Evolutionary conservation across 2,329 filamentous ascomycete species (phyloP), one percentile per base, ranked within the genome.

Genomic region (Sphaerulina populicola): DNA sequence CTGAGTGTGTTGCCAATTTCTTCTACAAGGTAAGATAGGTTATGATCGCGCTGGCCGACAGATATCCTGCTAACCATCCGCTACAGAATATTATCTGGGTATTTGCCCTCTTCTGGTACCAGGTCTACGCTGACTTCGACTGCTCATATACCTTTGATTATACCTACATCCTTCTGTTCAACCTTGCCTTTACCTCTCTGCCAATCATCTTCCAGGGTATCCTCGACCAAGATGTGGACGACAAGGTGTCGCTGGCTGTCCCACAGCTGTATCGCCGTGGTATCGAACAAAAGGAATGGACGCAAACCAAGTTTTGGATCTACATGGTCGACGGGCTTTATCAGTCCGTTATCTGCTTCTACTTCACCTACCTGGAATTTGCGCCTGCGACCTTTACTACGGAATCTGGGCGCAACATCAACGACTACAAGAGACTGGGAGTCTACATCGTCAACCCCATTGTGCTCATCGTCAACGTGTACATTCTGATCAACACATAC

Each of bases 131-230:
- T 75, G 85, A 94, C 71, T 96, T 94, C 68, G 93, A 98, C 72
- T 89, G 91, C 69, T 91, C 91, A 41, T 97, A 96, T 67, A 81
- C 96, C 47, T 96, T 94, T 73, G 93, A 98, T 69, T 96, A 95
- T 74, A 94, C 88, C 36, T 98, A 97, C 72, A 95, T 98, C 63
- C 77, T 97, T 57, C 79, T 97, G 66, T 95, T 94, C 77, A 97
- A 97, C 72, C 75, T 98, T 68, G 86, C 90, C 52, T 98, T 98
- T 71, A 98, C 93, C 5, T 98, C 93, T 12, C 72, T 98, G 15
- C 89, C 93, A 2, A 87, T 97, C 55, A 90, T 93, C 60, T 81
- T 98, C 60, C 94, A 97, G 82, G 93, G 93, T 71, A 86, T 98
- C 38, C 77, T 98, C 57, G 93, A 98, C 65, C 93, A 98, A 72